Evolutionary conservation across 108 stramenopile genomes (phyloP).

Genomic region (Seminavis robusta): DNA sequence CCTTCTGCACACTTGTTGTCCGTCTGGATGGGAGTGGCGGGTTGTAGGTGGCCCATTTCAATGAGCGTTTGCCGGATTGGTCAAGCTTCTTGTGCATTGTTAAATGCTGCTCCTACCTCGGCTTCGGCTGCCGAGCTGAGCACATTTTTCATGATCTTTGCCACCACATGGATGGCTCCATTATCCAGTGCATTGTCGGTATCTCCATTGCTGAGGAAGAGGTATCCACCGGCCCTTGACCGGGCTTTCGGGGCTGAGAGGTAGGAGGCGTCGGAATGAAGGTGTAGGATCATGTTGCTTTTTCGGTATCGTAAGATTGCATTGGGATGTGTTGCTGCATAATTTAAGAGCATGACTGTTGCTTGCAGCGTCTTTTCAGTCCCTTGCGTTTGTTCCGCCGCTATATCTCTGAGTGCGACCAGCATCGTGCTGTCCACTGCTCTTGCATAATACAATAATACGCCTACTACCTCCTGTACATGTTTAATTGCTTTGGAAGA

Average conservation of each 20-base stretch:
- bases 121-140: conserved; percentile 1
- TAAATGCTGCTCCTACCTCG: conserved; percentile 21
- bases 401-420: conserved; percentile 16
- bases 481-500: conserved; percentile 7
- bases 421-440: conserved; percentile 41
- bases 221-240: conserved; percentile 25
- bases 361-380: conserved; percentile 19
- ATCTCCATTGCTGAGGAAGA: conserved; percentile 8
- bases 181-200: too few species aligned
- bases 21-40: conserved; percentile 32
- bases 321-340: conserved; percentile 40
- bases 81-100: conserved; percentile 29
- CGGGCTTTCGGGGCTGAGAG: conserved; percentile 28
- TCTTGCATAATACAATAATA: conserved; percentile 34
- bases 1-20: conserved; percentile 46
- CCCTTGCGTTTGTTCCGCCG: conserved; percentile 24
- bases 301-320: conserved; percentile 31
- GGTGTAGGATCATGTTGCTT: conserved; percentile 36
- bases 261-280: conserved; percentile 34
- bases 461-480: conserved; percentile 34
- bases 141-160: background rate
- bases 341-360: conserved; percentile 36
- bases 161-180: too few species aligned
- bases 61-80: conserved; percentile 12
- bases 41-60: conserved; percentile 42